Evolutionary conservation across 2,329 filamentous ascomycete species (phyloP), one percentile per base, ranked within the genome.

Genomic region (Fusarium anthophilum): DNA sequence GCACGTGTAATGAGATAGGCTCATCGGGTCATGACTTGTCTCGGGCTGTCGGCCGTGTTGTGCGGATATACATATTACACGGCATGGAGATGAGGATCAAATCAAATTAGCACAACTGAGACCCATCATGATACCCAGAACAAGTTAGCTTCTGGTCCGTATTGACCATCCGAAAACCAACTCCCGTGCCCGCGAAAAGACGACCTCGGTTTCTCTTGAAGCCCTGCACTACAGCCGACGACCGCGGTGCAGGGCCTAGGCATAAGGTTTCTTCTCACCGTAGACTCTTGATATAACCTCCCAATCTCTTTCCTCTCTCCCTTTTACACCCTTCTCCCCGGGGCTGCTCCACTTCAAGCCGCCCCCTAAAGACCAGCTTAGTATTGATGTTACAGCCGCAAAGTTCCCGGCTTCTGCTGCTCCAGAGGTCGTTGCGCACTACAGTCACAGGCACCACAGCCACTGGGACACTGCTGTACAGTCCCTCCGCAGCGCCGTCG

Each of bases 311-410:
- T 60, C 63, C 45, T 26, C 47, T 63, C 51, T 39, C 39, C 57
- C 47, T 35, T 53, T 66, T 41, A 7, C 59, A 66, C 72, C 75
- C 75, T 78, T 77, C 72, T 73, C 68, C 54, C 75, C 73, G 73
- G 75, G 72, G 66, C 74, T 64, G 73, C 76, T 76, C 76, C 75
- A 75, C 76, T 69, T 39, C 45, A 37, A 61, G 53, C 72, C 69
- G 47, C 69, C 69, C 69, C 66, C 66, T 66, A 58, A 62, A 54
- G 63, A 45, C 63, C 66, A 45, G 38, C 45, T 48, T 54, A 45
- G 32, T 58, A 54, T 72, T 76, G 59, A 78, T 78, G 76, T 61
- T 78, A 66, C 61, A 55, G 55, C 54, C 67, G 44, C 75, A 69
- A 68, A 53, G 61, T 56, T 60, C 63, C 66, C 58, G 71, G 66